Conservation (phyloP, 1,139 yeast genomes). For the Yamadazyma diddensiae region DNA sequence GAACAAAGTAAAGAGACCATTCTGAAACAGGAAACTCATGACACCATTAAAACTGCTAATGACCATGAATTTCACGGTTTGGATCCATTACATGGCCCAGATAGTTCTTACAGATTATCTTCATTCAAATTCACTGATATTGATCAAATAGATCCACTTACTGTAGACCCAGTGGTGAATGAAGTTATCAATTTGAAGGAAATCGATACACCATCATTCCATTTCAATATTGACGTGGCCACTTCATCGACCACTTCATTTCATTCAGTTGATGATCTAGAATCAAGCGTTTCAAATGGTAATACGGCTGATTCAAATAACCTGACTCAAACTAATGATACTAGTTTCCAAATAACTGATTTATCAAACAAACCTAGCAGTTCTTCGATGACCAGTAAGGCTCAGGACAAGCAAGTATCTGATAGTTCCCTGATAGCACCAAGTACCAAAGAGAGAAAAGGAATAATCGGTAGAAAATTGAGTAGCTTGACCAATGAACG, state of each 20-base stretch:
- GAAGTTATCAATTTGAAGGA: constrained; percentile 14
- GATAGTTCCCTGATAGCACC: not conserved
- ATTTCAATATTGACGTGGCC: constrained; percentile 13
- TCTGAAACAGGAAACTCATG: constrained; percentile 2
- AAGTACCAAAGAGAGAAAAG: not conserved
- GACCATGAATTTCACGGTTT: not conserved
- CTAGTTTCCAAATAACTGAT: constrained; percentile 9
- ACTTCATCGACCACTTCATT: constrained; percentile 7
- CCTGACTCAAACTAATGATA: constrained; percentile 9
- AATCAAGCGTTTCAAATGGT: constrained; percentile 1
- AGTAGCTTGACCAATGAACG: constrained; percentile 1
- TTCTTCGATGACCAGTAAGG: constrained; percentile 1
- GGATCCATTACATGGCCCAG: constrained; percentile 1
- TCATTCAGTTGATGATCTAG: constrained; percentile 7
- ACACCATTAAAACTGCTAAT: not conserved
- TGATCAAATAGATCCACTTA: constrained; percentile 8
- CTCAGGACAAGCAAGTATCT: not conserved
- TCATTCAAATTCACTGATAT: not conserved
- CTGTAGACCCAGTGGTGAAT: constrained; percentile 12
- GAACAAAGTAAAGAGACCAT: not conserved
- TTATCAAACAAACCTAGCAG: constrained; percentile 6
- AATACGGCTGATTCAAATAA: constrained; percentile 3
- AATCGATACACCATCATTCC: constrained; percentile 14
- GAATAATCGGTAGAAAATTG: constrained; percentile 1
- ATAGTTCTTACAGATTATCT: not conserved